Evolutionary conservation across 2,329 filamentous ascomycete species (phyloP).

Genomic region (Orbilia ellipsospora): DNA sequence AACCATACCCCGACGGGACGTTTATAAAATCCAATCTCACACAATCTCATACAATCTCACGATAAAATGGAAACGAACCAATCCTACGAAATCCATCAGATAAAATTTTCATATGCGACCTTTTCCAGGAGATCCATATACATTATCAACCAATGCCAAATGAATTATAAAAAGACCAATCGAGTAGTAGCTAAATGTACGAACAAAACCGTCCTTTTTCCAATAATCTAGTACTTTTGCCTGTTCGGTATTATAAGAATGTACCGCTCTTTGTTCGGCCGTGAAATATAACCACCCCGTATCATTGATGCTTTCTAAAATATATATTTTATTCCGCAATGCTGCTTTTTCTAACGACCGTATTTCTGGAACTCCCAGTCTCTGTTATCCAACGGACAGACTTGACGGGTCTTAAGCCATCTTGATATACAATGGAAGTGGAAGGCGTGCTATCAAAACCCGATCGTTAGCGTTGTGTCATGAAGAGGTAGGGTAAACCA

Average conservation of each 20-base stretch:
- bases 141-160: too few species aligned
- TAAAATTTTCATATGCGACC: too few species aligned
- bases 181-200: too few species aligned
- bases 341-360: constrained; percentile 69
- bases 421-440: constrained; percentile 99
- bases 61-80: too few species aligned
- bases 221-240: not conserved
- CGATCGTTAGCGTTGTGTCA: constrained; percentile 61
- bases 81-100: too few species aligned
- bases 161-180: too few species aligned
- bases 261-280: too few species aligned
- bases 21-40: too few species aligned
- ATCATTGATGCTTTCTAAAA: constrained; percentile 1
- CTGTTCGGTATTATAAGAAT: not conserved
- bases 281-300: not conserved
- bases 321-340: not conserved
- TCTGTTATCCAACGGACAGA: constrained; percentile 95
- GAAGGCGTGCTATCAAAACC: constrained; percentile 82
- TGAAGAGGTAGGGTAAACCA: not conserved
- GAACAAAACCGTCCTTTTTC: too few species aligned
- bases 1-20: too few species aligned
- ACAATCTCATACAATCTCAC: too few species aligned
- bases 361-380: constrained; percentile 99
- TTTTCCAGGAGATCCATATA: too few species aligned
- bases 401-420: constrained; percentile 99